These are phyloP conservation scores for Sporisorium sorghi DNA, from an alignment of 1,284 basidiomycete species.

Conservation along the genomic window DNA sequence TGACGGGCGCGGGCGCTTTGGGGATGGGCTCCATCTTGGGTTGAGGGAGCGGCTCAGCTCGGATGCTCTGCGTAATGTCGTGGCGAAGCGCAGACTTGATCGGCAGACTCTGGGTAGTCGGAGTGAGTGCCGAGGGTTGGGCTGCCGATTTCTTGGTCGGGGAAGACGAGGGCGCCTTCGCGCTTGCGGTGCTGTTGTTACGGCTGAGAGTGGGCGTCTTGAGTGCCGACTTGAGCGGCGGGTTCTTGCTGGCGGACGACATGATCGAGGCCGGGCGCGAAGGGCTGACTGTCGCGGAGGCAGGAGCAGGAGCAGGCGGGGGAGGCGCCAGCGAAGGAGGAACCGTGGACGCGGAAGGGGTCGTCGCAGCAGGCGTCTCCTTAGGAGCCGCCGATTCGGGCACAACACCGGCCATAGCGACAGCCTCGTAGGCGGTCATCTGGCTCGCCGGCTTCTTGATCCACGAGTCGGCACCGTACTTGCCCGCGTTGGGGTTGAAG, in stretches of 20 bases:
- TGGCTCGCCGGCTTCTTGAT: constrained; percentile 46
- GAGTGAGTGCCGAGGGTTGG: background rate
- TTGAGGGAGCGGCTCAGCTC: constrained; percentile 34
- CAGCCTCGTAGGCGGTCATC: constrained; percentile 55
- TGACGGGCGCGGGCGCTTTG: constrained; percentile 48
- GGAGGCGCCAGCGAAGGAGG: constrained; percentile 12
- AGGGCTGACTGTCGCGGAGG: too few species aligned
- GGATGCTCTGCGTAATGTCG: constrained; percentile 44
- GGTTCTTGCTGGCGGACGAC: constrained; percentile 49
- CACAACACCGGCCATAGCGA: constrained; percentile 58
- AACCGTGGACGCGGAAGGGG: background rate
- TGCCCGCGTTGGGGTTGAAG: constrained; percentile 51
- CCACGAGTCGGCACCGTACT: constrained; percentile 57
- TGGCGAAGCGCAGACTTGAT: constrained; percentile 42
- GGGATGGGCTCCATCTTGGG: constrained; percentile 55
- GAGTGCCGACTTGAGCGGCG: constrained; percentile 62
- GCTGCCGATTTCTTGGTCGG: constrained; percentile 39
- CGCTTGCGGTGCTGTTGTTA: constrained; percentile 37
- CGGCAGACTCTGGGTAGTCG: constrained; percentile 9
- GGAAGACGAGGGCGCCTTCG: constrained; percentile 21
- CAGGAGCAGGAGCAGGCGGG: constrained; percentile 8
- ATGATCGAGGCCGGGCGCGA: constrained; percentile 44
- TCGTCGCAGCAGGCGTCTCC: constrained; percentile 16
- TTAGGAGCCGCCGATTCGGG: constrained; percentile 40
- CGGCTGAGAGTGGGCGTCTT: constrained; percentile 51